Conservation (phyloP, 768 basidiomycete species). For the Cyclocybe aegerita region DNA sequence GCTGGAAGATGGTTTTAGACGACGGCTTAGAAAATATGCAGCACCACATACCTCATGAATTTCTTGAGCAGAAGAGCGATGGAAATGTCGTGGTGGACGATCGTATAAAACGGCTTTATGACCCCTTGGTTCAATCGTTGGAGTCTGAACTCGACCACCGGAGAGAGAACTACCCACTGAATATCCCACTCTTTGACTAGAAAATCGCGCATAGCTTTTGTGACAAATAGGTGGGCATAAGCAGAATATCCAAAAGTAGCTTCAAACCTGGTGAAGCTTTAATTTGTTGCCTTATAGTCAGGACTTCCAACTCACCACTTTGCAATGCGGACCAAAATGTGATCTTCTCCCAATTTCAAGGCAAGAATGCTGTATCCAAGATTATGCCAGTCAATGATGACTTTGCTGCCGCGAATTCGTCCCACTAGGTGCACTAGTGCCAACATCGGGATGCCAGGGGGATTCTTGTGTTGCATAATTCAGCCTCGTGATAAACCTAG, state of each 20-base stretch:
- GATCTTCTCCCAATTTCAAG: slow-evolving; percentile 68
- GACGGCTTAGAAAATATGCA: not conserved
- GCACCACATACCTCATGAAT: slow-evolving; percentile 63
- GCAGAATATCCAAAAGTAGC: slow-evolving; percentile 74
- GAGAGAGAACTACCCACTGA: slow-evolving; percentile 47
- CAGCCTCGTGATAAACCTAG: not conserved
- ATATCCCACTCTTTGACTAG: slow-evolving; percentile 75
- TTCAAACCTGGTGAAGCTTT: slow-evolving; percentile 68
- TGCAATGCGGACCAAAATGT: slow-evolving; percentile 72
- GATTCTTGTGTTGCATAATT: slow-evolving; percentile 60
- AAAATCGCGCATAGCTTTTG: slow-evolving; percentile 76
- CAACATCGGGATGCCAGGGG: slow-evolving; percentile 93
- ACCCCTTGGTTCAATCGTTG: slow-evolving; percentile 50
- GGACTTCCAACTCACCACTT: slow-evolving; percentile 52
- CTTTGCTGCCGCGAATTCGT: slow-evolving; percentile 66
- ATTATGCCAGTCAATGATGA: slow-evolving; percentile 99
- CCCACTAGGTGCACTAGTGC: slow-evolving; percentile 79
- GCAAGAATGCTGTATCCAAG: slow-evolving; percentile 92
- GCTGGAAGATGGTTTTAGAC: slow-evolving; percentile 26
- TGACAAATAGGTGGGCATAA: slow-evolving; percentile 92
- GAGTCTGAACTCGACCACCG: not conserved
- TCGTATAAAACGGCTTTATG: slow-evolving; percentile 81
- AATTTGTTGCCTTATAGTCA: not conserved
- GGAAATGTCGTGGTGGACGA: slow-evolving; percentile 86
- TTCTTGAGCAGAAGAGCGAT: slow-evolving; percentile 65